Percentiles rank a stretch among this genome's conserved stretches.
Evolutionary conservation across 2,329 filamentous ascomycete species (phyloP).

Genomic region (Magnaporthiopsis incrustans): DNA sequence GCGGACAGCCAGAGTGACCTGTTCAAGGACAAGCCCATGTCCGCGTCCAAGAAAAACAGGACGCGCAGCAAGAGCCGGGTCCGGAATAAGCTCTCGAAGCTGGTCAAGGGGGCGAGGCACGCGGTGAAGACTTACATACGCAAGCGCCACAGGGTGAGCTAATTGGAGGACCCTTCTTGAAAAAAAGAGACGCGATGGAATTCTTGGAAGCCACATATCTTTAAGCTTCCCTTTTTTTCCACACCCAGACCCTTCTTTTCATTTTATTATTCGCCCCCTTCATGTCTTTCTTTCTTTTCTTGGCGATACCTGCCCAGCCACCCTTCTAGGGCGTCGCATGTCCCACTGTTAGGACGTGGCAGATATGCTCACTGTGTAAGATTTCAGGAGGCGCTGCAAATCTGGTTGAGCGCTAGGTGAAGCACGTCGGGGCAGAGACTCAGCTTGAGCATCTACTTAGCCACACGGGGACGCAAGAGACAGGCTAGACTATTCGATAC

Average conservation of each 20-base stretch:
- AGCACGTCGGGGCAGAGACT: not conserved
- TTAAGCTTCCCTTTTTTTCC: not conserved
- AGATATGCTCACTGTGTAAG: not conserved
- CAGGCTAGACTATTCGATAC: not conserved
- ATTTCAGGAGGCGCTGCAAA: not conserved
- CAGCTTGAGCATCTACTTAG: not conserved
- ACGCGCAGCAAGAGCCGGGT: slow-evolving; percentile 3
- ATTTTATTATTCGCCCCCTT: not conserved
- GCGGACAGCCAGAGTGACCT: not conserved
- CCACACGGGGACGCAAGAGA: not conserved
- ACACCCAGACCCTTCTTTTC: not conserved
- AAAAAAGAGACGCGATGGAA: not conserved
- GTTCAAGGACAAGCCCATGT: not conserved
- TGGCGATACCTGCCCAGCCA: not conserved
- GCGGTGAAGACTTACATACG: slow-evolving; percentile 1
- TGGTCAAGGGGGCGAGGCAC: slow-evolving; percentile 8
- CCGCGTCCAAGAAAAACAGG: not conserved
- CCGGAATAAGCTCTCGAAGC: slow-evolving; percentile 8
- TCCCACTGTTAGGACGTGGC: not conserved
- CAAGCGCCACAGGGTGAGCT: not conserved
- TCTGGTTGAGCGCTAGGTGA: not conserved
- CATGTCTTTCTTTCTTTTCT: not conserved
- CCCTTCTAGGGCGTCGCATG: not conserved
- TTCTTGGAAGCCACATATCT: not conserved
- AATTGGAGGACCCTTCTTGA: not conserved